Evolutionary conservation across 2,329 filamentous ascomycete species (phyloP).

Genomic region (Metarhizium anisopliae): DNA sequence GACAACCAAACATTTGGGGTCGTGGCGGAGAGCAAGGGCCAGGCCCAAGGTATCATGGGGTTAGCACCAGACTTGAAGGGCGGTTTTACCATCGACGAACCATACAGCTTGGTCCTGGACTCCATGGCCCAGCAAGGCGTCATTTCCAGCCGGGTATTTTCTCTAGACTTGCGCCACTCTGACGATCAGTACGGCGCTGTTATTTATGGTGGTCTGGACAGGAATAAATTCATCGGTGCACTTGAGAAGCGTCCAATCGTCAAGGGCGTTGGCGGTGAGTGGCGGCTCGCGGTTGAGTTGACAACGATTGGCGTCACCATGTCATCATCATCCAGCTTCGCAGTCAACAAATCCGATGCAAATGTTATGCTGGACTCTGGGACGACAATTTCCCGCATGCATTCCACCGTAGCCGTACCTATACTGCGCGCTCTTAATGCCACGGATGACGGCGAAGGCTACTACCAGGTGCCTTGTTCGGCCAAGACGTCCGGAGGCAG

Average conservation of each 20-base stretch:
- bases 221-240: slow-evolving; percentile 39
- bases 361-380: slow-evolving; percentile 44
- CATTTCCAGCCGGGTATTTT: slow-evolving; percentile 41
- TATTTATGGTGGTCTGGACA: slow-evolving; percentile 45
- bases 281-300: slow-evolving; percentile 26
- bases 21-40: slow-evolving; percentile 32
- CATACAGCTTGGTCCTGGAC: slow-evolving; percentile 47
- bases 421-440: slow-evolving; percentile 36
- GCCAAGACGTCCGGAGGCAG: slow-evolving; percentile 26
- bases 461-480: slow-evolving; percentile 35
- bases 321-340: slow-evolving; percentile 14
- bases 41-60: slow-evolving; percentile 43
- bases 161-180: slow-evolving; percentile 38
- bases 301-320: slow-evolving; percentile 22
- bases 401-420: slow-evolving; percentile 29
- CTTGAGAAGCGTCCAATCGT: slow-evolving; percentile 35
- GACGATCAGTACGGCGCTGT: slow-evolving; percentile 36
- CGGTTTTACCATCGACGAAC: slow-evolving; percentile 25
- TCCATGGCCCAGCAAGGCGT: slow-evolving; percentile 36
- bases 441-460: slow-evolving; percentile 28
- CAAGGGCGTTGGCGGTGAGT: slow-evolving; percentile 23
- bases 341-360: slow-evolving; percentile 20
- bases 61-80: slow-evolving; percentile 32
- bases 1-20: slow-evolving; percentile 42
- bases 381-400: slow-evolving; percentile 39